These are phyloP conservation scores for Rosa rugosa DNA, from an alignment of 306 rosid genomes.

Conservation along the genomic window DNA sequence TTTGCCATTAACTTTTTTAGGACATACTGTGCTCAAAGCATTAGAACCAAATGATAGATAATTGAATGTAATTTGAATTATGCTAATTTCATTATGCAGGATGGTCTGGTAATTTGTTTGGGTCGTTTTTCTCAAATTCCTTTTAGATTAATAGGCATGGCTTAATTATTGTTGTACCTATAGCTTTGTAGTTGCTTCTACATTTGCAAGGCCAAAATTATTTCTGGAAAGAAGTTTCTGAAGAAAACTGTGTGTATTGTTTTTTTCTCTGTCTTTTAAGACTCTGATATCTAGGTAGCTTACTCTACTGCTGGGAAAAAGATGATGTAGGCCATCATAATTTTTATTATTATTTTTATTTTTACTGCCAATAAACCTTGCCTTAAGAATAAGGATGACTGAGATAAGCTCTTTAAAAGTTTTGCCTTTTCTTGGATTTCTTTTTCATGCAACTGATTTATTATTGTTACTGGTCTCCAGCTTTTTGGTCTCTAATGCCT, in stretches of 20 bases:
- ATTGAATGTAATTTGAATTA: too few relatives aligned
- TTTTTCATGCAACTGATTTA: constrained; percentile 19
- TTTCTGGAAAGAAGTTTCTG: not conserved
- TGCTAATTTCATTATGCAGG: constrained; percentile 15
- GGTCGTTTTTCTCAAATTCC: too few relatives aligned
- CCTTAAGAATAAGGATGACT: not conserved
- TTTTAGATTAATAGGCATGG: too few relatives aligned
- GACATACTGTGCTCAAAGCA: not conserved
- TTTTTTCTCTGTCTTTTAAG: too few relatives aligned
- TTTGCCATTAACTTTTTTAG: not conserved
- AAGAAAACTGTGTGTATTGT: too few relatives aligned
- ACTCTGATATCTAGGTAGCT: not conserved
- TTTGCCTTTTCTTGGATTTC: not conserved
- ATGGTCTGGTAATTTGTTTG: too few relatives aligned
- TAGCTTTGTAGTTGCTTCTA: too few relatives aligned
- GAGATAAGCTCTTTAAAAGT: not conserved
- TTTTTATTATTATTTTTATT: not conserved
- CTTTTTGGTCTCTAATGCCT: too few relatives aligned
- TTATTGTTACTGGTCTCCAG: constrained; percentile 22
- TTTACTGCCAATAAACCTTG: not conserved
- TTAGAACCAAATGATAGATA: too few relatives aligned
- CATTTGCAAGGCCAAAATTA: too few relatives aligned
- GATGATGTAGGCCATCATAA: not conserved
- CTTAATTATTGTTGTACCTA: too few relatives aligned
- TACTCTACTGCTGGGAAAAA: not conserved